Percentiles rank a stretch among this genome's conserved stretches.
Evolutionary conservation across 2,329 filamentous ascomycete species (phyloP).

Genomic region (Pyrenophora tritici-repentis): DNA sequence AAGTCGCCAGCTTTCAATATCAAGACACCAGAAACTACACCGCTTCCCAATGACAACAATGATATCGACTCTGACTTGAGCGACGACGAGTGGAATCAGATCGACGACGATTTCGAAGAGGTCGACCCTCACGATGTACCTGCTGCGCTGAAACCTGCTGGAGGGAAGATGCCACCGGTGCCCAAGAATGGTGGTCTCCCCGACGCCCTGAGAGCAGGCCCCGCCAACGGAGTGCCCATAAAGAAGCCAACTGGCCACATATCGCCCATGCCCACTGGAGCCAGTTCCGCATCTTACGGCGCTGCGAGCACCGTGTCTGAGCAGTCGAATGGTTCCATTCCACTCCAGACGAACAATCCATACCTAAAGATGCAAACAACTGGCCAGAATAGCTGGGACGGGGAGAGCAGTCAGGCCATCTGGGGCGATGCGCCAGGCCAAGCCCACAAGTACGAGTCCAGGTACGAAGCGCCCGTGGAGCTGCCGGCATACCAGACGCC

Average conservation of each 20-base stretch:
- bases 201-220: slow-evolving; percentile 38
- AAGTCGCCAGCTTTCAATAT: slow-evolving; percentile 49
- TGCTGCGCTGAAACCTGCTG: slow-evolving; percentile 43
- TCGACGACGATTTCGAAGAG: slow-evolving; percentile 43
- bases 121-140: slow-evolving; percentile 40
- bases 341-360: slow-evolving; percentile 52
- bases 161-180: slow-evolving; percentile 33
- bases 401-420: slow-evolving; percentile 45
- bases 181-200: slow-evolving; percentile 27
- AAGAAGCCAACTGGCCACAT: slow-evolving; percentile 38
- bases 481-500: slow-evolving; percentile 51
- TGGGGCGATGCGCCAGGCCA: slow-evolving; percentile 46
- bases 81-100: slow-evolving; percentile 42
- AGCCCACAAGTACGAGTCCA: slow-evolving; percentile 27
- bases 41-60: slow-evolving; percentile 26
- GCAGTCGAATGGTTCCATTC: slow-evolving; percentile 32
- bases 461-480: slow-evolving; percentile 42
- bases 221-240: slow-evolving; percentile 37
- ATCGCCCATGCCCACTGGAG: slow-evolving; percentile 37
- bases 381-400: slow-evolving; percentile 41
- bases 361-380: slow-evolving; percentile 49
- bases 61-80: slow-evolving; percentile 39
- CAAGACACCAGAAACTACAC: slow-evolving; percentile 35
- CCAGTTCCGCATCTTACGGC: slow-evolving; percentile 35
- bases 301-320: slow-evolving; percentile 39